Base-by-base conservation (phyloP, 257 asterid genomes). In the Buddleja alternifolia region DNA sequence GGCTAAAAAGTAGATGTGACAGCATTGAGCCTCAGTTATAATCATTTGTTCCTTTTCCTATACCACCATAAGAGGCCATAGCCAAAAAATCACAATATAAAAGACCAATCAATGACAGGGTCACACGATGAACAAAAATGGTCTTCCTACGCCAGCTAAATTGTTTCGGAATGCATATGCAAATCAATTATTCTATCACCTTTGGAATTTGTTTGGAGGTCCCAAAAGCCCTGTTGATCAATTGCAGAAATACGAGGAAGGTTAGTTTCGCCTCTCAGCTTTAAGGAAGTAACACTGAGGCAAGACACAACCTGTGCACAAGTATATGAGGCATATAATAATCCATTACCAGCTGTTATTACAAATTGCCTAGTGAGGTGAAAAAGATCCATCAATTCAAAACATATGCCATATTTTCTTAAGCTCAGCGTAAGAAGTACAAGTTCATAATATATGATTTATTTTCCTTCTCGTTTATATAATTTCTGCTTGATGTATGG, bases 141-240 rank as follows among this genome's bases (percentile, higher is more conserved):
- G 50, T 29, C 34, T 46, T 39, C 24, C n/a, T 29, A 12, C 15
- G 39, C 20, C 46, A 25, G 40, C 10, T 6, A 46, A 10, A 39
- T 62, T 2, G 14, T 39, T 53, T 14, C 16, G 25, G 21, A 23
- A 14, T 66, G 52, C 37, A 66, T 52, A 44, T 25, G 56, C 25
- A 24, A 12, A 54, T 67, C 20, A 15, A 8, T 41, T 41, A 41
- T 55, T 45, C 55, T 56, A 63, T 34, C 59, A 69, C 25, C 25
- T 59, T 69, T 46, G 48, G 41, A 7, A 16, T 56, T 45, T 4
- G 34, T 51, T 50, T 37, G 36, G 20, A 37, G 15, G 44, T 23
- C 45, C 15, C 54, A 55, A 4, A 16, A 56, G 25, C 57, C 73
- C 74, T 69, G 74, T 70, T 10, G 45, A 70, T 50, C 55, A 70